A percentile compares a stretch with the other conserved stretches of the same genome.
Conservation (phyloP, 2,329 filamentous ascomycete species). For the Fusarium metavorans region DNA sequence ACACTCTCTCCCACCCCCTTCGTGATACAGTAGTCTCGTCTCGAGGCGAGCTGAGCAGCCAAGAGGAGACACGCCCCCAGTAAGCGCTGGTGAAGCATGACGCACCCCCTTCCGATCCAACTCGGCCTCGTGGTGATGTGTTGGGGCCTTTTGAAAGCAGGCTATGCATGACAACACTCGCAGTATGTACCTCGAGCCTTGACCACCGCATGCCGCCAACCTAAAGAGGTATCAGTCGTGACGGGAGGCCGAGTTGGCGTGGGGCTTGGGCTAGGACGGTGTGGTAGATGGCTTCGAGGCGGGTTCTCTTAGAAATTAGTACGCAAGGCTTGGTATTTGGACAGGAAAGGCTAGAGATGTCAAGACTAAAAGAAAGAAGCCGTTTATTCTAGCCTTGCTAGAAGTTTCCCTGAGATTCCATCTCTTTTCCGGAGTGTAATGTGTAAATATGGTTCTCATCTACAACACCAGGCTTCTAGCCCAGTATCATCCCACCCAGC, state of each 20-base stretch:
- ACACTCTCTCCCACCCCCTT: not conserved
- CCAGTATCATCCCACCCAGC: not conserved
- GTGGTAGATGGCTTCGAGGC: slow-evolving; percentile 17
- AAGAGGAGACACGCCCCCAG: not conserved
- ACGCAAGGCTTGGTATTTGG: not conserved
- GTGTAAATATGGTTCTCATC: not conserved
- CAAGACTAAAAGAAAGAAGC: not conserved
- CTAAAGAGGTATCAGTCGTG: slow-evolving; percentile 1
- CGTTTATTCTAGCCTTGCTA: not conserved
- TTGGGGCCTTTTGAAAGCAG: slow-evolving; percentile 1
- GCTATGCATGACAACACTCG: slow-evolving; percentile 4
- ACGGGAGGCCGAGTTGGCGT: slow-evolving; percentile 4
- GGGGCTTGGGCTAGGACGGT: slow-evolving; percentile 22
- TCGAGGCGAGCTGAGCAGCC: not conserved
- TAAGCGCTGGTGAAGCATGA: slow-evolving; percentile 11
- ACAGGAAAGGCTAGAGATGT: not conserved
- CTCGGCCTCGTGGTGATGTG: slow-evolving; percentile 1
- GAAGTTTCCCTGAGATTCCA: not conserved
- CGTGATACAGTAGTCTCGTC: not conserved
- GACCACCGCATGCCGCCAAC: not conserved
- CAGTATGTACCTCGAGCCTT: not conserved
- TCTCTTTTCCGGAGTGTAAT: not conserved
- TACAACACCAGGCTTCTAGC: not conserved
- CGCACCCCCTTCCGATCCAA: slow-evolving; percentile 4
- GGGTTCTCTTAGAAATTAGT: slow-evolving; percentile 21